Conservation (phyloP, 2,329 filamentous ascomycete genomes). For the Trichoderma atroviride region DNA sequence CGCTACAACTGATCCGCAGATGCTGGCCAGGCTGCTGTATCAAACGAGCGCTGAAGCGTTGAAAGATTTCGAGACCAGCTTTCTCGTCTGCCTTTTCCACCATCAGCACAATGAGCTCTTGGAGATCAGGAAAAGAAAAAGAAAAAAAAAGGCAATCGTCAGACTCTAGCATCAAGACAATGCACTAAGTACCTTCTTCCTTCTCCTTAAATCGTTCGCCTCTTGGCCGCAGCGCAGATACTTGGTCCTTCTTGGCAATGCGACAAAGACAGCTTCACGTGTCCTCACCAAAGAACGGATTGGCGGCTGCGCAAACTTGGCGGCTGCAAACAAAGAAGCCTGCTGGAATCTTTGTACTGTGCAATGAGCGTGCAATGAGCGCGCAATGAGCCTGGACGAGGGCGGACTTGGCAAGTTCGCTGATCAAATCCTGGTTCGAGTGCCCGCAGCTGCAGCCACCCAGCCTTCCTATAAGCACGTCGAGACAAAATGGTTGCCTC, state of each 20-base stretch:
- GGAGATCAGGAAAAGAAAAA: too few relatives aligned
- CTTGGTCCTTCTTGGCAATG: constrained; percentile 16
- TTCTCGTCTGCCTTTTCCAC: not conserved
- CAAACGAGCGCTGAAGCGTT: not conserved
- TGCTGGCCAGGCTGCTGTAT: not conserved
- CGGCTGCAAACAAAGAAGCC: not conserved
- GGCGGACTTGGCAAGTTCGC: not conserved
- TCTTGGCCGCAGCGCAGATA: not conserved
- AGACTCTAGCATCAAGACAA: not conserved
- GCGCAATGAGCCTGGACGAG: not conserved
- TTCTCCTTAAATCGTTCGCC: not conserved
- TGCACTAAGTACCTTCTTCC: not conserved
- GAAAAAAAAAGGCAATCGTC: not conserved
- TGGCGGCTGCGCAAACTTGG: not conserved
- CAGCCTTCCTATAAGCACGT: not conserved
- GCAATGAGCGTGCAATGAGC: not conserved
- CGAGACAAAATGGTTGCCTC: not conserved
- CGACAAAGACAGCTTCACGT: constrained; percentile 9
- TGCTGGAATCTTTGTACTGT: not conserved
- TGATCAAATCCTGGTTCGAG: not conserved
- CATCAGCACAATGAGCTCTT: not conserved
- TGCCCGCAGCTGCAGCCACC: constrained; percentile 1
- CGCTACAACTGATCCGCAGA: not conserved
- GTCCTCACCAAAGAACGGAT: not conserved
- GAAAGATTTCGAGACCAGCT: not conserved